Conservation (phyloP, 2,329 filamentous ascomycete genomes). For the Claviceps sp. region DNA sequence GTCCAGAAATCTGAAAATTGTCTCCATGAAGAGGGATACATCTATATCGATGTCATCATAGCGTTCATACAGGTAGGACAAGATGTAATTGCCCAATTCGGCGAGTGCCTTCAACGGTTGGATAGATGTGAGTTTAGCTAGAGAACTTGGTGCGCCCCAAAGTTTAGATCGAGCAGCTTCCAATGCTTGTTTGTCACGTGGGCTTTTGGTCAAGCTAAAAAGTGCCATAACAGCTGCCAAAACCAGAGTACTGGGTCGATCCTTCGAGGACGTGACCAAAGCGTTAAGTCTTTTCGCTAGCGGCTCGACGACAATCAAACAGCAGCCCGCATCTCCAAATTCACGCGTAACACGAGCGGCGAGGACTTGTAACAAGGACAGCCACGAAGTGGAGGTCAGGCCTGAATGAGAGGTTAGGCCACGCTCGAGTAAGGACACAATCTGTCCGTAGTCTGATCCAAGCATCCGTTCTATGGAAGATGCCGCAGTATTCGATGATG, state of each 20-base stretch:
- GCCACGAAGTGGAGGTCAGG: slow-evolving; percentile 34
- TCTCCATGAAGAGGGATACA: slow-evolving; percentile 5
- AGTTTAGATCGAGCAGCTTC: slow-evolving; percentile 53
- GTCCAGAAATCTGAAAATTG: slow-evolving; percentile 25
- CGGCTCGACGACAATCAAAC: slow-evolving; percentile 57
- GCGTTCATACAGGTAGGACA: slow-evolving; percentile 41
- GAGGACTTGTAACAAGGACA: slow-evolving; percentile 43
- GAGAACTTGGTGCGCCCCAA: slow-evolving; percentile 33
- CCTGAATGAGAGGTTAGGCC: slow-evolving; percentile 39
- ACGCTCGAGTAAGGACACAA: slow-evolving; percentile 52
- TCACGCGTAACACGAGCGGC: slow-evolving; percentile 44
- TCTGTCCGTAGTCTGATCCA: slow-evolving; percentile 56
- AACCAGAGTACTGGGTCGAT: slow-evolving; percentile 15
- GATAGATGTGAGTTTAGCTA: slow-evolving; percentile 28
- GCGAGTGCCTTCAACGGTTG: slow-evolving; percentile 59
- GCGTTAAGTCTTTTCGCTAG: slow-evolving; percentile 44
- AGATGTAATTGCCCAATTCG: slow-evolving; percentile 37
- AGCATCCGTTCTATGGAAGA: slow-evolving; percentile 29
- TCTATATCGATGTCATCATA: slow-evolving; percentile 21
- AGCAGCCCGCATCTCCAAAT: slow-evolving; percentile 53
- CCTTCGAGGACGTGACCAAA: slow-evolving; percentile 5
- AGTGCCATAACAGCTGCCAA: slow-evolving; percentile 22
- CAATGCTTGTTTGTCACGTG: slow-evolving; percentile 47
- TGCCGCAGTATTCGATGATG: background rate
- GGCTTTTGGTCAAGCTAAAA: slow-evolving; percentile 35